Conservation (phyloP, 306 rosid genomes). For the Cicer pinnatifidum region DNA sequence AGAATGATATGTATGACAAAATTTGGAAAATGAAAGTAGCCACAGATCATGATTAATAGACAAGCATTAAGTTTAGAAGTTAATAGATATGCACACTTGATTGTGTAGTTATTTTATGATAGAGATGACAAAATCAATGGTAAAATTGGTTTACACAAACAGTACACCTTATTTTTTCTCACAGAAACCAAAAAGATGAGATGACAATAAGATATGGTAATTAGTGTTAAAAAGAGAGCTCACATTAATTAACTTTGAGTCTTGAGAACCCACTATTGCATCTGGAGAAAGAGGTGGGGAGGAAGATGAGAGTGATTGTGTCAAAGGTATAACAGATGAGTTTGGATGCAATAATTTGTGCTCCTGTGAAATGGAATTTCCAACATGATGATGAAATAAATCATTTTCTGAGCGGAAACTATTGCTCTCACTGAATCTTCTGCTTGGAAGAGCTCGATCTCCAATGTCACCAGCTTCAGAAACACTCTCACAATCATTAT, state of each 20-base stretch:
- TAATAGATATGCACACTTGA: no score
- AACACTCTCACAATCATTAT: conserved; percentile 56
- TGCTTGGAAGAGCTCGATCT: conserved; percentile 69
- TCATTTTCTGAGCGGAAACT: conserved; percentile 53
- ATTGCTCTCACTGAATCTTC: conserved; percentile 55
- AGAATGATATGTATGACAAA: neutral
- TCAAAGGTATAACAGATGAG: conserved; percentile 51
- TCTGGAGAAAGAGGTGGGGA: conserved; percentile 46
- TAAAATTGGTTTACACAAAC: no score
- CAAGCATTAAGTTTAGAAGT: neutral
- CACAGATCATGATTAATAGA: conserved; percentile 14
- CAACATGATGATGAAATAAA: no score
- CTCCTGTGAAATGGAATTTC: conserved; percentile 46
- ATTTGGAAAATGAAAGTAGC: neutral
- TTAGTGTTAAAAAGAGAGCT: neutral
- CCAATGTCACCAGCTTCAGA: conserved; percentile 96
- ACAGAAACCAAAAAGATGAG: neutral
- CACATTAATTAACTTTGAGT: conserved; percentile 55
- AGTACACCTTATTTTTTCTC: no score
- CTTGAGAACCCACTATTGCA: conserved; percentile 48
- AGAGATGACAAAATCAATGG: no score
- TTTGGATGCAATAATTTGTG: conserved; percentile 39
- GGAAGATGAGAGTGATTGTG: conserved; percentile 43
- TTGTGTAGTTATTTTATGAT: no score
- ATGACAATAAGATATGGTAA: neutral